A percentile compares a stretch with the other conserved stretches of the same genome.
Evolutionary conservation across 148 eudicot species (phyloP).

Genomic region (Persicaria tinctoria): DNA sequence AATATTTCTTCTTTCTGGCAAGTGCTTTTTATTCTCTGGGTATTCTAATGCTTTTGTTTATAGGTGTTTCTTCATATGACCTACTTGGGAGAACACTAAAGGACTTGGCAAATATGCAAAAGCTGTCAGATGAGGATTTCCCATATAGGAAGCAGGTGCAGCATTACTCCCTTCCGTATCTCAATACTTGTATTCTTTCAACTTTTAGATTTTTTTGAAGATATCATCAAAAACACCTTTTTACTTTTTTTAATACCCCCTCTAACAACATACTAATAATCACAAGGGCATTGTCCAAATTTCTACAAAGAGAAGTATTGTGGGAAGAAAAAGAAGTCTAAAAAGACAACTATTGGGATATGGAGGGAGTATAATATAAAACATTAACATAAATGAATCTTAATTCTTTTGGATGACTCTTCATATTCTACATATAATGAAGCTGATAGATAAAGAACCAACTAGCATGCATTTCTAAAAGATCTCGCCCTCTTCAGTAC

Average conservation of each 20-base stretch:
- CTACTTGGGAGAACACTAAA: constrained; percentile 49
- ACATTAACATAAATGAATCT: neutral
- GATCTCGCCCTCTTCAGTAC: neutral
- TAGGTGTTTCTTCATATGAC: constrained; percentile 56
- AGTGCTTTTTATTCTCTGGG: neutral
- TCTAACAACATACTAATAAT: too few species aligned
- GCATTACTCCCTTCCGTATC: neutral
- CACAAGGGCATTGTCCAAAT: too few species aligned
- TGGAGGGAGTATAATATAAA: neutral
- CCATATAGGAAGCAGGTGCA: constrained; percentile 72
- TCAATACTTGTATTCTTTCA: too few species aligned
- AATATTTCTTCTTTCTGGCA: neutral
- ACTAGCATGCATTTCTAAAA: neutral
- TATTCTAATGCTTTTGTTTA: constrained; percentile 4
- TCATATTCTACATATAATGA: neutral
- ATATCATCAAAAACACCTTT: too few species aligned
- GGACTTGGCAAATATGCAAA: constrained; percentile 76
- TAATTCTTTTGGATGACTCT: neutral
- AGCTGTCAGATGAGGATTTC: constrained; percentile 73
- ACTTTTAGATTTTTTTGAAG: too few species aligned
- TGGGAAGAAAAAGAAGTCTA: too few species aligned
- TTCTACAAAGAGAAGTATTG: too few species aligned
- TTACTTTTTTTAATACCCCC: too few species aligned
- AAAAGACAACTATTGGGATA: too few species aligned
- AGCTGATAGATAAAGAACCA: neutral